phyloP scores from a whole-genome alignment of 225 moss, liverwort and hornwort species.

The Polytrichum formosum region DNA sequence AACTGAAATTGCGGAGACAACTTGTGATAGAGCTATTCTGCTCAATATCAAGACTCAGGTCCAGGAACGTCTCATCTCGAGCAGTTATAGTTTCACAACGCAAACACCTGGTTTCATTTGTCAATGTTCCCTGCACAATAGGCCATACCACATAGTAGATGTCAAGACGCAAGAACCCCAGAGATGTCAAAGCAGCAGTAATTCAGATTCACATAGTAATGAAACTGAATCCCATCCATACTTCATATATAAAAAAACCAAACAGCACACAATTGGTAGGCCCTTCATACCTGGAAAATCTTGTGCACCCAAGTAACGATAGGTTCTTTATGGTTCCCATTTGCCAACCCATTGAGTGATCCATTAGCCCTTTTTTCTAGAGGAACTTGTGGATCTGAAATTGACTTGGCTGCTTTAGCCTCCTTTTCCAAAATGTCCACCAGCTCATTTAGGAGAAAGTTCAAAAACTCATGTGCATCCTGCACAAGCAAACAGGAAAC shows the following conservation, averaged over 20 bases:
- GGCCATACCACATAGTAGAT: no score
- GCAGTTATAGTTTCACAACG: constrained; percentile 97
- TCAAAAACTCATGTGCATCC: constrained; percentile 98
- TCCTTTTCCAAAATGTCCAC: constrained; percentile 98
- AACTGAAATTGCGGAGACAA: constrained; percentile 96
- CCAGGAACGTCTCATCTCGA: constrained; percentile 94
- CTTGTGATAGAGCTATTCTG: constrained; percentile 99
- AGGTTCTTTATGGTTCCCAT: constrained; percentile 75
- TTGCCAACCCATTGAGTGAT: constrained; percentile 72
- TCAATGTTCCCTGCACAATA: constrained; percentile 80
- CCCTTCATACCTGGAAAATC: constrained; percentile 71
- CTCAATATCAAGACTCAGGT: constrained; percentile 97
- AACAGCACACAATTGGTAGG: no score
- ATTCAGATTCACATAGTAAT: not conserved
- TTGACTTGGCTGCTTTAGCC: constrained; percentile 79
- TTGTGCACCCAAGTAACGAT: constrained; percentile 94
- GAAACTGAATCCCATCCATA: no score
- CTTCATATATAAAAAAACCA: no score
- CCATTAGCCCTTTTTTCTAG: constrained; percentile 77
- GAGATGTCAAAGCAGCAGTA: not conserved
- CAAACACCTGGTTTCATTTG: constrained; percentile 92
- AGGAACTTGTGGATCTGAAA: constrained; percentile 63
- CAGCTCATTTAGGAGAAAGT: constrained; percentile 93
- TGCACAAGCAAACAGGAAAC: constrained; percentile 24
- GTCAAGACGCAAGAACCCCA: not conserved